Evolutionary conservation across 139 green algal species (phyloP).

Genomic region (Monoraphidium neglectum): DNA sequence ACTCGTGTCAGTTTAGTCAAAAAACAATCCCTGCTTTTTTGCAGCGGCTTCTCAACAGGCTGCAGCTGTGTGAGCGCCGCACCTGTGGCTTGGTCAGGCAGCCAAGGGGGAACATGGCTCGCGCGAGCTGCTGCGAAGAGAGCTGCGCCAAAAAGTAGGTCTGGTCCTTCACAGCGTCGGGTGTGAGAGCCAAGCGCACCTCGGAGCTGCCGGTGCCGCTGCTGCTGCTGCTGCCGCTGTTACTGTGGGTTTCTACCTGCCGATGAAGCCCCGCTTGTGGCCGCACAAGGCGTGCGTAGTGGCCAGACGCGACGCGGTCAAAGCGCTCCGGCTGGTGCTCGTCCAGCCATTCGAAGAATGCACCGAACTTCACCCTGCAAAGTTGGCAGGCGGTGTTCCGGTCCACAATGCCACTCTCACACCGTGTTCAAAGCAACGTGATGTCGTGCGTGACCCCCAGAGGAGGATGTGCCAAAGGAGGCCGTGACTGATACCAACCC

Average conservation of each 20-base stretch:
- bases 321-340: constrained; percentile 38
- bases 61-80: no score
- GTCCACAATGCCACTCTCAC: no score
- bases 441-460: no score
- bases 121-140: constrained; percentile 71
- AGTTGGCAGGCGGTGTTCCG: no score
- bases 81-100: constrained; percentile 84
- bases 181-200: constrained; percentile 56
- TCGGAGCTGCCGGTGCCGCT: background rate
- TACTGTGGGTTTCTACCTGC: no score
- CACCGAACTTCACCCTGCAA: constrained; percentile 66
- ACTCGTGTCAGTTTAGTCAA: background rate
- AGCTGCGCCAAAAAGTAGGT: constrained; percentile 93
- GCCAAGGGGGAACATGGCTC: constrained; percentile 92
- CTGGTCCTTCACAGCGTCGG: constrained; percentile 91
- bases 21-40: background rate
- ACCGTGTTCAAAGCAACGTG: no score
- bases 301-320: constrained; percentile 79
- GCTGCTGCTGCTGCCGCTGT: constrained; percentile 5
- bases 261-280: no score
- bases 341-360: constrained; percentile 88
- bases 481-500: no score
- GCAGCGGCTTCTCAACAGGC: no score
- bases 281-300: constrained; percentile 63
- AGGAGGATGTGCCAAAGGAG: no score